Conservation (phyloP, 2,329 filamentous ascomycete genomes). For the Paramyrothecium sp. region DNA sequence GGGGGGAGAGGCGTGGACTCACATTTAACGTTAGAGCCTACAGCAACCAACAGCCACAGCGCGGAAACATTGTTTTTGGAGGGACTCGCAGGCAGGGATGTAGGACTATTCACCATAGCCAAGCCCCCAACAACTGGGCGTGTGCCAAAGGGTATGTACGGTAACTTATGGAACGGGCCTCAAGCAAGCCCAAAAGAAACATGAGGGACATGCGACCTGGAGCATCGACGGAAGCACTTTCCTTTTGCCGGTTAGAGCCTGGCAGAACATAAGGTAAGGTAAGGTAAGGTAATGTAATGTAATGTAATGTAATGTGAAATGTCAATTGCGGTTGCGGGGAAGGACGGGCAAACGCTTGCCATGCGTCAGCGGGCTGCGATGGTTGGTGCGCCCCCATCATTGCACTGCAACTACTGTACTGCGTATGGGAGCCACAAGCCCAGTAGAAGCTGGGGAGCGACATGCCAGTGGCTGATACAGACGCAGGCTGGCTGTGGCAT, state of each 20-base stretch:
- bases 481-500: background rate
- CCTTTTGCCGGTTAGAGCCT: no score
- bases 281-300: background rate
- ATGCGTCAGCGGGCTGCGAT: background rate
- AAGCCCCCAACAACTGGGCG: no score
- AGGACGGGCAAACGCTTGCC: background rate
- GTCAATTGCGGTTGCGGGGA: background rate
- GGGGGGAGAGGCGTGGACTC: background rate
- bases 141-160: no score
- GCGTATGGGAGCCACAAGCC: background rate
- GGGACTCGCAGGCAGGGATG: no score
- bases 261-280: background rate
- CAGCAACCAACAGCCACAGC: no score
- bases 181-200: no score
- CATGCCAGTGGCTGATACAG: background rate
- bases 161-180: no score
- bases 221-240: no score
- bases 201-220: no score
- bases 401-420: background rate
- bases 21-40: no score
- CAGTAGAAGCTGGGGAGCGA: background rate
- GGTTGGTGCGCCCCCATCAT: background rate
- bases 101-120: no score
- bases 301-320: background rate
- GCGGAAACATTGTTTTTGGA: no score